phyloP scores from a whole-genome alignment of 495 filamentous ascomycete species.

The Daldinia decipiens region DNA sequence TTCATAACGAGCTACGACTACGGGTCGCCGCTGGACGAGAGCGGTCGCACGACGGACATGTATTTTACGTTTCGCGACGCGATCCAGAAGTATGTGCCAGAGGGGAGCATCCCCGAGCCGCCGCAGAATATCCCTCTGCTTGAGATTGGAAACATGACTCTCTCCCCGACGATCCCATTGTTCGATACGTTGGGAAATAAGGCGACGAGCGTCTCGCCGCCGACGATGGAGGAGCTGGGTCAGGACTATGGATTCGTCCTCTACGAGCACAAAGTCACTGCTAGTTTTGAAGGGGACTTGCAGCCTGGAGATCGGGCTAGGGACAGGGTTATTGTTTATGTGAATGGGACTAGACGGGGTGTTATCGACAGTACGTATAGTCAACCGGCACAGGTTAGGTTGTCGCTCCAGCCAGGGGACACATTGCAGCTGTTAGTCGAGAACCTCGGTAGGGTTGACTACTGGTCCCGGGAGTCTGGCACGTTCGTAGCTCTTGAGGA shows the following conservation, averaged over 20 bases:
- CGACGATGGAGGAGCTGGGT: slow-evolving; percentile 59
- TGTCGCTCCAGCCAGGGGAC: slow-evolving; percentile 52
- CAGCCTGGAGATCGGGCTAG: slow-evolving; percentile 54
- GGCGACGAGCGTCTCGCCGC: slow-evolving; percentile 30
- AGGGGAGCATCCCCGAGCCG: slow-evolving; percentile 46
- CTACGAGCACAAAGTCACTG: slow-evolving; percentile 51
- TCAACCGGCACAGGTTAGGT: slow-evolving; percentile 46
- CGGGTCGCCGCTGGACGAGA: slow-evolving; percentile 60
- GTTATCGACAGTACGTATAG: slow-evolving; percentile 58
- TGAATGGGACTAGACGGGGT: slow-evolving; percentile 52
- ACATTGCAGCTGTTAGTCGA: slow-evolving; percentile 56
- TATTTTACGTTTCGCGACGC: slow-evolving; percentile 52
- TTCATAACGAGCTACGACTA: slow-evolving; percentile 62
- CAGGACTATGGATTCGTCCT: slow-evolving; percentile 56
- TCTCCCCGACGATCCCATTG: slow-evolving; percentile 42
- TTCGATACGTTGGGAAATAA: slow-evolving; percentile 46
- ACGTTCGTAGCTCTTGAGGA: slow-evolving; percentile 51
- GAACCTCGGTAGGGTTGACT: slow-evolving; percentile 60
- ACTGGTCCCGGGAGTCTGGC: slow-evolving; percentile 50
- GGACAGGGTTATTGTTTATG: slow-evolving; percentile 59
- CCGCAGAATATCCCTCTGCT: slow-evolving; percentile 48
- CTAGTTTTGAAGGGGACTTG: slow-evolving; percentile 44
- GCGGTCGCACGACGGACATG: slow-evolving; percentile 56
- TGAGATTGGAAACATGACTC: slow-evolving; percentile 43
- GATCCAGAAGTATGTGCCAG: slow-evolving; percentile 51